Conservation (phyloP, 768 basidiomycete species). For the Pilatotrama ljubarskyi region DNA sequence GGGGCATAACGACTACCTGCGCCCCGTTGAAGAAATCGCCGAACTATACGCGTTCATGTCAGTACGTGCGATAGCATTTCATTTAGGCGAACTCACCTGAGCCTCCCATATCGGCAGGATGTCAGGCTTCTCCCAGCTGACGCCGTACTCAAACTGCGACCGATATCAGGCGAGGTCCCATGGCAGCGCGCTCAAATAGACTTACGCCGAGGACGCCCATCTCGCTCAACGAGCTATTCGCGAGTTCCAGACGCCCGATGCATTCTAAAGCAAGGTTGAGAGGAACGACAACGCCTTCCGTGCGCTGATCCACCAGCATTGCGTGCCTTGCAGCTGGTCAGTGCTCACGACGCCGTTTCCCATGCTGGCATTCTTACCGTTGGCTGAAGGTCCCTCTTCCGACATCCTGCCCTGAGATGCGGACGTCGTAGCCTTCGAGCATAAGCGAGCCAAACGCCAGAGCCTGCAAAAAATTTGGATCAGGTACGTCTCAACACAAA, state of each 20-base stretch:
- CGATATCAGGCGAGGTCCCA: slow-evolving; percentile 5
- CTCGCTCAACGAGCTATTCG: slow-evolving; percentile 90
- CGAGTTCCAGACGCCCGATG: slow-evolving; percentile 74
- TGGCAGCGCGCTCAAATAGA: slow-evolving; percentile 11
- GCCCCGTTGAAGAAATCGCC: slow-evolving; percentile 95
- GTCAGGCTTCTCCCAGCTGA: slow-evolving; percentile 85
- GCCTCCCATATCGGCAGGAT: slow-evolving; percentile 91
- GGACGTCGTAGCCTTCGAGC: slow-evolving; percentile 77
- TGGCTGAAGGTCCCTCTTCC: slow-evolving; percentile 90
- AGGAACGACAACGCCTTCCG: slow-evolving; percentile 78
- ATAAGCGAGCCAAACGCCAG: slow-evolving; percentile 87
- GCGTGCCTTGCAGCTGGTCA: slow-evolving; percentile 57
- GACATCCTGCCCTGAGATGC: slow-evolving; percentile 93
- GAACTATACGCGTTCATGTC: slow-evolving; percentile 47
- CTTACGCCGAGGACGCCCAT: slow-evolving; percentile 84
- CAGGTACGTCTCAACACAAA: neutral
- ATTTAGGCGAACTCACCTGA: slow-evolving; percentile 48
- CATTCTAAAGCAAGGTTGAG: slow-evolving; percentile 69
- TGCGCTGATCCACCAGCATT: slow-evolving; percentile 88
- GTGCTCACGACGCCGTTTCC: neutral
- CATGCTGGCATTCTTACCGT: slow-evolving; percentile 39
- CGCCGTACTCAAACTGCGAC: slow-evolving; percentile 81
- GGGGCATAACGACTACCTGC: slow-evolving; percentile 42
- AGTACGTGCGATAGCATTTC: neutral
- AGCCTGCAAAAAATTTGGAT: slow-evolving; percentile 46